These are phyloP conservation scores for Triticum urartu DNA, from an alignment of 176 grass and related monocot species.

Conservation along the genomic window DNA sequence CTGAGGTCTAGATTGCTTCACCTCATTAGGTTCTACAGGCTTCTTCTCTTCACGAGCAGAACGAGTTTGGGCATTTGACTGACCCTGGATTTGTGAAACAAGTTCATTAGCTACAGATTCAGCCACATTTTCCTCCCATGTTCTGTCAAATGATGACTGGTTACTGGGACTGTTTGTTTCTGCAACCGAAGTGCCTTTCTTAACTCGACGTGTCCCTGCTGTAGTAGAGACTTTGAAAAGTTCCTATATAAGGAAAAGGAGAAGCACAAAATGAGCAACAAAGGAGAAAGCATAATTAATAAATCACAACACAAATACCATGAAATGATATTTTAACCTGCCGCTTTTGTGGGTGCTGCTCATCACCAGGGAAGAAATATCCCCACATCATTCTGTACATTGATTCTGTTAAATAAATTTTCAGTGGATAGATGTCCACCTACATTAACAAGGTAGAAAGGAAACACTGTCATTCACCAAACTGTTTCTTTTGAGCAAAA, in stretches of 20 bases:
- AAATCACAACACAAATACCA: slow-evolving; percentile 14
- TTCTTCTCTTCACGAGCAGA: slow-evolving; percentile 75
- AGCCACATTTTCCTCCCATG: slow-evolving; percentile 96
- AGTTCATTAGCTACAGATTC: slow-evolving; percentile 94
- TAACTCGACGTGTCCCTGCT: slow-evolving; percentile 60
- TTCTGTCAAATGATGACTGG: slow-evolving; percentile 59
- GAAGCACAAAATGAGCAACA: slow-evolving; percentile 22
- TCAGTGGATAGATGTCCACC: slow-evolving; percentile 98
- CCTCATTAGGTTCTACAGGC: slow-evolving; percentile 60
- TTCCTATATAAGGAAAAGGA: slow-evolving; percentile 55
- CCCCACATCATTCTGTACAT: slow-evolving; percentile 99
- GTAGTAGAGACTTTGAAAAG: slow-evolving; percentile 98
- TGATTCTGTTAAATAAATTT: slow-evolving; percentile 94
- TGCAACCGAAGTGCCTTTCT: slow-evolving; percentile 63
- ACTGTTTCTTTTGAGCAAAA: neutral
- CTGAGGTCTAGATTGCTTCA: slow-evolving; percentile 69
- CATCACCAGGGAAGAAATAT: slow-evolving; percentile 95
- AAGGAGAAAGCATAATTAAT: slow-evolving; percentile 19
- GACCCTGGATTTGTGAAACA: slow-evolving; percentile 65
- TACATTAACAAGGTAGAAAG: slow-evolving; percentile 48
- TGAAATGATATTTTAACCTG: slow-evolving; percentile 55
- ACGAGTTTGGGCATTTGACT: slow-evolving; percentile 45
- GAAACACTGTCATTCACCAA: slow-evolving; percentile 24
- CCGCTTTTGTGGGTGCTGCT: slow-evolving; percentile 83
- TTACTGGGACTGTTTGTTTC: slow-evolving; percentile 52